Evolutionary conservation across 108 stramenopile species (phyloP).

Genomic region (Cyclotella kingstonii): DNA sequence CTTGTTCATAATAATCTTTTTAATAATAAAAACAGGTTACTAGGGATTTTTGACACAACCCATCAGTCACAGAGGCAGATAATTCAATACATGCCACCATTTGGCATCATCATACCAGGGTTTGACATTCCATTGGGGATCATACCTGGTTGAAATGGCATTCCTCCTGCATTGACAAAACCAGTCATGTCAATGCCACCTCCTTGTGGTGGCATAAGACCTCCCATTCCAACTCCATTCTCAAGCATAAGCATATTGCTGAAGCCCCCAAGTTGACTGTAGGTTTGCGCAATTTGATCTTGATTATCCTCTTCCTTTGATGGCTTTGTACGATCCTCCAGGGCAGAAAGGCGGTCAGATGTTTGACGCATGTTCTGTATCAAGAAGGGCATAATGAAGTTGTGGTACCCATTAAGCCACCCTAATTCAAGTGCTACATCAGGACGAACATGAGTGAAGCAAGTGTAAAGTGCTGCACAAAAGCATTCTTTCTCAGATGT

Average conservation of each 20-base stretch:
- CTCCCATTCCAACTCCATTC: constrained; percentile 52
- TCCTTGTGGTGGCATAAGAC: constrained; percentile 34
- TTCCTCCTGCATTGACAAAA: constrained; percentile 44
- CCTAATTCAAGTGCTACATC: constrained; percentile 98
- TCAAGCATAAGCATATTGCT: constrained; percentile 75
- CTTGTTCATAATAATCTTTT: no score
- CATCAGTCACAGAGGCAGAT: no score
- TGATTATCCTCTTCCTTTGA: constrained; percentile 81
- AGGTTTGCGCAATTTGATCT: constrained; percentile 75
- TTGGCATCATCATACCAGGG: constrained; percentile 23
- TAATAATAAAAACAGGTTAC: no score
- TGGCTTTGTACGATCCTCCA: constrained; percentile 93
- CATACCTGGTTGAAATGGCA: constrained; percentile 32
- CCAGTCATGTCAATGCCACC: constrained; percentile 82
- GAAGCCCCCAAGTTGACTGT: constrained; percentile 75
- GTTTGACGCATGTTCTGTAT: constrained; percentile 96
- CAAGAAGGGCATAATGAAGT: constrained; percentile 98
- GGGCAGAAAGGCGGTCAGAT: constrained; percentile 70
- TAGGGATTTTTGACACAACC: no score
- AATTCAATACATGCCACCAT: constrained; percentile 15
- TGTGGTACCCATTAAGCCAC: constrained; percentile 97
- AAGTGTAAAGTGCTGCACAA: constrained; percentile 94
- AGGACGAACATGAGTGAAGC: constrained; percentile 94
- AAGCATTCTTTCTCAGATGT: constrained; percentile 98
- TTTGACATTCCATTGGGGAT: constrained; percentile 41